Conservation (phyloP, 2,329 filamentous ascomycete species). For the Raffaelea deltoideospora region DNA sequence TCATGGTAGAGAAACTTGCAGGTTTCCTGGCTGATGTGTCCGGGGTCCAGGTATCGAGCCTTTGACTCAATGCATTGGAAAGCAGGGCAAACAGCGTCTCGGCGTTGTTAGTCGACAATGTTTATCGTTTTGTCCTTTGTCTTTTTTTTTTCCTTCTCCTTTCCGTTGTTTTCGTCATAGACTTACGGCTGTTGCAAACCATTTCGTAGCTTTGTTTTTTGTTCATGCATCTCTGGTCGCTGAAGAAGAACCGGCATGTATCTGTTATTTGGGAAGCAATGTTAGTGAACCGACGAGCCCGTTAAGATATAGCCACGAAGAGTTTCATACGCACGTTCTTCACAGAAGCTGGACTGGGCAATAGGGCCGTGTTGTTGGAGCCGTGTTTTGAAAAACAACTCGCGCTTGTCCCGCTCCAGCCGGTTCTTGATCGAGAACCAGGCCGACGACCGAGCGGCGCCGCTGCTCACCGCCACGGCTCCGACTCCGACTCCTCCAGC, state of each 20-base stretch:
- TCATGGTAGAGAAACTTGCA: conserved; percentile 4
- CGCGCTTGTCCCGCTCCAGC: too few species aligned
- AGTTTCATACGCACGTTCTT: background rate
- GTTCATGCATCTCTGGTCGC: background rate
- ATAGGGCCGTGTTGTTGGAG: background rate
- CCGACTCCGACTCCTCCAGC: too few species aligned
- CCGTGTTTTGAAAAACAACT: too few species aligned
- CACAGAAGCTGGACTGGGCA: background rate
- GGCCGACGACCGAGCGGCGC: too few species aligned
- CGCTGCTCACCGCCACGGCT: too few species aligned
- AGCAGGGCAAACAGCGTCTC: too few species aligned
- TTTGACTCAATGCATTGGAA: conserved; percentile 1
- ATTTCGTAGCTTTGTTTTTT: conserved; percentile 2
- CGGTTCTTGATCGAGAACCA: background rate
- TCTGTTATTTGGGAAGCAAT: background rate
- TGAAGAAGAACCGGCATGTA: conserved; percentile 8
- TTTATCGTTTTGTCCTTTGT: too few species aligned
- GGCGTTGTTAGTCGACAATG: too few species aligned
- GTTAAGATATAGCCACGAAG: background rate
- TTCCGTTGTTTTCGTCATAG: too few species aligned
- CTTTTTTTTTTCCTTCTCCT: too few species aligned
- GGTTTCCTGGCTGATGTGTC: background rate
- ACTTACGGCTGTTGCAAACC: conserved; percentile 5
- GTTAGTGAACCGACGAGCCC: background rate
- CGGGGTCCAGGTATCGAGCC: background rate